Evolutionary conservation across 2,329 filamentous ascomycete genomes (phyloP), one percentile per base, ranked within the genome.

Genomic region (Neonectria magnoliae): DNA sequence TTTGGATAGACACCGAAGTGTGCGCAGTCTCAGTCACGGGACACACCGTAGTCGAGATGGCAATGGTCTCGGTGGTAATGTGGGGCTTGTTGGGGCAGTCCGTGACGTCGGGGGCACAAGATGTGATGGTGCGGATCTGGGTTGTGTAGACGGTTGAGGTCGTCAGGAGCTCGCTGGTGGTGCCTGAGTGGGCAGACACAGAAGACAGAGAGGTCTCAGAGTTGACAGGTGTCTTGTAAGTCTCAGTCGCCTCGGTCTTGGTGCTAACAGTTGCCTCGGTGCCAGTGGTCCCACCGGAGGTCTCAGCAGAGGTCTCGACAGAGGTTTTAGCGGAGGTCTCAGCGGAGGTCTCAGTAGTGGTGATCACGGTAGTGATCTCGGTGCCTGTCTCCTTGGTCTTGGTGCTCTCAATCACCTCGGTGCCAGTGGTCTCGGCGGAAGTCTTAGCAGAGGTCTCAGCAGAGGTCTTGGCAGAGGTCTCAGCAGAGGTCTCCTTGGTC

Each of bases 111-210:
- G 76, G 67, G 22, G 76, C 71, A 65, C 77, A 78, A 45, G 71
- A 61, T 3, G 77, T 76, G 56, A 76, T 71, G 25, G 75, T 77
- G 62, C 74, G 65, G 18, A 66, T 65, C 36, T 65, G 57, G 31
- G 76, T 78, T 31, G 69, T 72, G 68, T 68, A 77, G 69, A 78
- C 61, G 31, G 77, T 78, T 41, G 76, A 77, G 31, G 76, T 78
- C 14, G 76, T 77, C 69, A 70, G 59, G 3, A 13, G 13, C 27
- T 53, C 9, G 25, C 25, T 25, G 31, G 57, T 53, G 9, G 48
- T 53, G 48, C 5, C 16, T 22, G 27, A 33, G 29, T 20, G 6
- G 22, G 16, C 29, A 14, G 48, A 33, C 4, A 18, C 48, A 8
- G n/a, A 20, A 13, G 48, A 7, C 29, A 42, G 18, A 9, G 29